A percentile compares a stretch with the other conserved stretches of the same genome.
Evolutionary conservation across 1,284 basidiomycete genomes (phyloP).

Genomic region (Cutaneotrichosporon sp.): DNA sequence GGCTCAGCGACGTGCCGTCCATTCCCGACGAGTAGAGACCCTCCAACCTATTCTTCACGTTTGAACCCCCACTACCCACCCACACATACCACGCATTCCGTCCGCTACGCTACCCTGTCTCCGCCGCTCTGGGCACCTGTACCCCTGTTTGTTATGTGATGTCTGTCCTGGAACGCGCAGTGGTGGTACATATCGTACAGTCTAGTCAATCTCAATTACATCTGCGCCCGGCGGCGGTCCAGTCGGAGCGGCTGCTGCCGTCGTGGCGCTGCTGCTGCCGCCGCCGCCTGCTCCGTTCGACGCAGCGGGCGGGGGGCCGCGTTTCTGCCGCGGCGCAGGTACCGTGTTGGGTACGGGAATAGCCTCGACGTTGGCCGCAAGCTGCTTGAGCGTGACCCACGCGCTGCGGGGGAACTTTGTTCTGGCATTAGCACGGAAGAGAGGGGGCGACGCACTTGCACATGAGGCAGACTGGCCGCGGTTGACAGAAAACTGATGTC

Average conservation of each 20-base stretch:
- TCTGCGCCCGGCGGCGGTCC: background rate
- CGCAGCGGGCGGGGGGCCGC: conserved; percentile 1
- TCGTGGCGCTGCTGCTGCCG: too few relatives aligned
- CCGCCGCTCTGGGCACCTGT: too few relatives aligned
- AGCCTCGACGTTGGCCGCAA: conserved; percentile 32
- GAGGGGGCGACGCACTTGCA: conserved; percentile 58
- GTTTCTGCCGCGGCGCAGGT: conserved; percentile 8
- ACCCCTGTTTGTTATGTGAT: too few relatives aligned
- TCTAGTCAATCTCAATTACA: conserved; percentile 2
- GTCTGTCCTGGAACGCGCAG: too few relatives aligned
- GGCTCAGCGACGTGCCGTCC: too few relatives aligned
- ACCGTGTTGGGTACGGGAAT: conserved; percentile 37
- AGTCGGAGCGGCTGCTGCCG: too few relatives aligned
- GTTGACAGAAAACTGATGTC: conserved; percentile 77
- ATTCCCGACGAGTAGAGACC: too few relatives aligned
- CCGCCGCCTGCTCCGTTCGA: background rate
- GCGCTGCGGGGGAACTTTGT: conserved; percentile 92
- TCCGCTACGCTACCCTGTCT: too few relatives aligned
- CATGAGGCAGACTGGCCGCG: conserved; percentile 85
- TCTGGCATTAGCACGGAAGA: conserved; percentile 47
- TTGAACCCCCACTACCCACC: too few relatives aligned
- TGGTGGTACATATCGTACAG: background rate
- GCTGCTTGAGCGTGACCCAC: conserved; percentile 64
- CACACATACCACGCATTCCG: too few relatives aligned
- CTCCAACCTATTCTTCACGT: too few relatives aligned